phyloP scores from a whole-genome alignment of 148 eudicot species.

The Cornus kousa region DNA sequence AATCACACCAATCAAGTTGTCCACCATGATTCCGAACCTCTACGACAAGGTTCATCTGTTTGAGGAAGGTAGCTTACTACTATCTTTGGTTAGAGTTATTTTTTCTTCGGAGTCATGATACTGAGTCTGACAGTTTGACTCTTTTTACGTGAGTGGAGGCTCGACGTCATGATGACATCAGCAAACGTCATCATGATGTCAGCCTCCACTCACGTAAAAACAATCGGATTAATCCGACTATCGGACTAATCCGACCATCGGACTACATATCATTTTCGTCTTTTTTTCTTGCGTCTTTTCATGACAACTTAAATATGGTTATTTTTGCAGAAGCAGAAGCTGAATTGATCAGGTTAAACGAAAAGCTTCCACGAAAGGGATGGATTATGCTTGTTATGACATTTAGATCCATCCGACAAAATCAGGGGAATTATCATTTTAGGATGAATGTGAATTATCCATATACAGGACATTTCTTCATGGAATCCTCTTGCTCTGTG shows the following conservation, averaged over 20 bases:
- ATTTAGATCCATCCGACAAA: background rate
- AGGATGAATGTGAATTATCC: background rate
- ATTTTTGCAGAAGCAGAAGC: background rate
- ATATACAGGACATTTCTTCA: background rate
- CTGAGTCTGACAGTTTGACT: too few relatives aligned
- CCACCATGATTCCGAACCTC: conserved; percentile 63
- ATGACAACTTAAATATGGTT: background rate
- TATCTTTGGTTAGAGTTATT: too few relatives aligned
- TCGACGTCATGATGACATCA: too few relatives aligned
- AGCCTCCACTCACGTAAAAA: too few relatives aligned
- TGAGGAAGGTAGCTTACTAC: conserved; percentile 21
- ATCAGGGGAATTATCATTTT: background rate
- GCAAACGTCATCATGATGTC: too few relatives aligned
- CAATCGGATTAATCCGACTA: too few relatives aligned
- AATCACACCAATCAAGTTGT: conserved; percentile 52
- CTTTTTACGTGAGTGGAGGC: too few relatives aligned
- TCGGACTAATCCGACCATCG: too few relatives aligned
- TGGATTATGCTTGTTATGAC: background rate
- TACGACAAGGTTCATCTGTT: conserved; percentile 50
- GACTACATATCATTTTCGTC: too few relatives aligned
- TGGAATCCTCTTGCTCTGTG: background rate
- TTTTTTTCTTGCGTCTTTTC: background rate
- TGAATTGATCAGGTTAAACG: background rate
- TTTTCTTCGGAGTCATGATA: too few relatives aligned
- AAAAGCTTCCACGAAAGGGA: background rate